phyloP scores from a whole-genome alignment of 2,329 filamentous ascomycete species.

The Sclerotinia subarctica region DNA sequence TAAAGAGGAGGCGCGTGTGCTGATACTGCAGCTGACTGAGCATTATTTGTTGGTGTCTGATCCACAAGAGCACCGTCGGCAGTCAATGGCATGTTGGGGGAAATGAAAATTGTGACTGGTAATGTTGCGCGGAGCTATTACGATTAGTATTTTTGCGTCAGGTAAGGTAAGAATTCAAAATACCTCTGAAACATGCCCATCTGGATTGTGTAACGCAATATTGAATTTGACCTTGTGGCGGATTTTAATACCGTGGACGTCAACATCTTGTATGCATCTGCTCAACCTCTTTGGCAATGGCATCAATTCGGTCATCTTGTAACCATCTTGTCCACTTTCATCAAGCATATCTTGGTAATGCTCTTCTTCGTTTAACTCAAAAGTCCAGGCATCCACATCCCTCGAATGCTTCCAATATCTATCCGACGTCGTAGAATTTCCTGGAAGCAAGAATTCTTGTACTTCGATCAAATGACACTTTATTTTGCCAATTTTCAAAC shows the following conservation, averaged over 20 bases:
- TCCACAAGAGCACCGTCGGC: conserved; percentile 78
- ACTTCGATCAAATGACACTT: conserved; percentile 76
- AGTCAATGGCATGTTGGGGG: conserved; percentile 84
- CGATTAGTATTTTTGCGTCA: conserved; percentile 25
- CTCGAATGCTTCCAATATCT: conserved; percentile 62
- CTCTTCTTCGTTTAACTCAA: conserved; percentile 53
- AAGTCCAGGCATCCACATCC: conserved; percentile 59
- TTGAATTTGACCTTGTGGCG: conserved; percentile 90
- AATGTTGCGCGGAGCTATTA: conserved; percentile 77
- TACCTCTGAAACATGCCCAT: conserved; percentile 90
- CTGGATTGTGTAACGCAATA: conserved; percentile 88
- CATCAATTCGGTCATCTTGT: conserved; percentile 57
- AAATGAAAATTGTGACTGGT: conserved; percentile 91
- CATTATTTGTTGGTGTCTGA: conserved; percentile 49
- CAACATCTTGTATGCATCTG: conserved; percentile 84
- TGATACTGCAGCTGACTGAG: conserved; percentile 49
- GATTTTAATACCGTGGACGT: conserved; percentile 85
- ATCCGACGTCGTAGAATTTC: conserved; percentile 45
- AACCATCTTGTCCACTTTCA: conserved; percentile 64
- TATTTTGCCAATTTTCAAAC: conserved; percentile 79
- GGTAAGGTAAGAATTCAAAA: conserved; percentile 30
- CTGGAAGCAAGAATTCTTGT: conserved; percentile 61
- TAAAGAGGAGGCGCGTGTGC: conserved; percentile 84
- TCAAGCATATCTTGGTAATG: conserved; percentile 69
- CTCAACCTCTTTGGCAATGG: conserved; percentile 78